Base-by-base conservation (phyloP, 1,284 basidiomycete genomes). In the Fistulina hepatica region DNA sequence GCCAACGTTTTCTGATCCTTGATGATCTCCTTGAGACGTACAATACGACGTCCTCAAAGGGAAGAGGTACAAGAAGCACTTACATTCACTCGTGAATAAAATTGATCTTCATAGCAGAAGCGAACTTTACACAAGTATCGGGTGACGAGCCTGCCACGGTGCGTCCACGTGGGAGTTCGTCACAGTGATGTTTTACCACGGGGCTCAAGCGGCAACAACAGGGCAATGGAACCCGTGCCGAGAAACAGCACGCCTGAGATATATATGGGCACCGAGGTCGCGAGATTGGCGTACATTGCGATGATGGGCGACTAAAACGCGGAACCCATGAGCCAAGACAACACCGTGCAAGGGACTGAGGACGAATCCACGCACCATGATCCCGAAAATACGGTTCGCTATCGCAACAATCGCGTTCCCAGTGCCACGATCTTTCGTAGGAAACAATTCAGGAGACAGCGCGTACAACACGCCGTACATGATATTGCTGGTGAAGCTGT, bases 381-480 rank as follows among this genome's bases (percentile, higher is more conserved):
- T 64, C 3, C 80, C 77, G 47, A 81, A 81, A 15, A 81, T 57
- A 6, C 78, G 64, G 36, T 71, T 71, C 0, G 72, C 71, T 2
- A 68, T 71, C 9, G 76, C 69, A 3, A 67, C 71, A 40, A 84
- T 53, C 1, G 75, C 77, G 45, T 80, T 81, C 1, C 81, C 81
- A 5, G 81, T 83, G 3, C 81, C 81, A 22, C 82, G 62, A 51
- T 77, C 67, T 44, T 75, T 77, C 7, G 78, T 71, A 0, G 81
- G 80, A 52, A 84, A 82, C 7, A 81, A 64, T 53, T 84, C 80
- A 4, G 76, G 70, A 11, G 72, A 69, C 33, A 76, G 55, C 15
- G 75, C 76, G 44, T 81, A 84, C 9, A 83, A 54, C 4, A 82
- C 73, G 9, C 76, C 79, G 48, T 81, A 83, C 79, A 83, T 82